These are phyloP conservation scores for Jacaranda copaia DNA, from an alignment of 257 asterid genomes.

Conservation along the genomic window DNA sequence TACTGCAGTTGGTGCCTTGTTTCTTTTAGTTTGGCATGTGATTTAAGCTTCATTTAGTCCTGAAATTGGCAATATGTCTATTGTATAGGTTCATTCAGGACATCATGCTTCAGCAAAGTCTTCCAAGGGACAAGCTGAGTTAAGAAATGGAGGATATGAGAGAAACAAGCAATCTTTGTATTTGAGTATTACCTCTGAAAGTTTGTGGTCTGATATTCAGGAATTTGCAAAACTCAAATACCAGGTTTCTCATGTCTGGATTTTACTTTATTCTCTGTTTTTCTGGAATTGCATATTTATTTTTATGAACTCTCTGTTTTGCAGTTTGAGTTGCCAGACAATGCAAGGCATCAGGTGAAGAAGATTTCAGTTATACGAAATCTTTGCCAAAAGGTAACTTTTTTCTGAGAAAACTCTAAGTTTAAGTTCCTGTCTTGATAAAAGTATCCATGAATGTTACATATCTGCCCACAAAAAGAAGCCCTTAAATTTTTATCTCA, in stretches of 20 bases:
- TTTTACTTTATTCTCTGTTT: constrained; percentile 28
- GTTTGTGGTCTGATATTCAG: constrained; percentile 85
- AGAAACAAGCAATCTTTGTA: constrained; percentile 68
- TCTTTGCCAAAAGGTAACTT: constrained; percentile 81
- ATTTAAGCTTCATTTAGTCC: not conserved
- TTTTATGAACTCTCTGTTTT: constrained; percentile 29
- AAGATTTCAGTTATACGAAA: constrained; percentile 80
- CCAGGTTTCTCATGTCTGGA: constrained; percentile 60
- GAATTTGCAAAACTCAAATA: constrained; percentile 85
- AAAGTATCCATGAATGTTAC: not conserved
- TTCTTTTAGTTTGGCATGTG: constrained; percentile 21
- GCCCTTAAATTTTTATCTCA: not conserved
- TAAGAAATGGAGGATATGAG: constrained; percentile 50
- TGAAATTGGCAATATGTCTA: constrained; percentile 17
- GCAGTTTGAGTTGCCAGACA: constrained; percentile 85
- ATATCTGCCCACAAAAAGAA: not conserved
- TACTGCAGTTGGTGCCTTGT: constrained; percentile 1
- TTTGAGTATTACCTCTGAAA: constrained; percentile 65
- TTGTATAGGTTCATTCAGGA: constrained; percentile 64
- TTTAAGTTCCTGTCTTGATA: not conserved
- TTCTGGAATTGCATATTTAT: constrained; percentile 14
- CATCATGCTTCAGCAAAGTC: constrained; percentile 57
- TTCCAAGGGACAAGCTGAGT: constrained; percentile 59
- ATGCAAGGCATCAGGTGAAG: constrained; percentile 65
- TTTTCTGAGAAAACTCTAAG: constrained; percentile 2